A percentile compares a stretch with the other conserved stretches of the same genome.
phyloP scores from a whole-genome alignment of 208 protist species.

The Acanthamoeba royreba region DNA sequence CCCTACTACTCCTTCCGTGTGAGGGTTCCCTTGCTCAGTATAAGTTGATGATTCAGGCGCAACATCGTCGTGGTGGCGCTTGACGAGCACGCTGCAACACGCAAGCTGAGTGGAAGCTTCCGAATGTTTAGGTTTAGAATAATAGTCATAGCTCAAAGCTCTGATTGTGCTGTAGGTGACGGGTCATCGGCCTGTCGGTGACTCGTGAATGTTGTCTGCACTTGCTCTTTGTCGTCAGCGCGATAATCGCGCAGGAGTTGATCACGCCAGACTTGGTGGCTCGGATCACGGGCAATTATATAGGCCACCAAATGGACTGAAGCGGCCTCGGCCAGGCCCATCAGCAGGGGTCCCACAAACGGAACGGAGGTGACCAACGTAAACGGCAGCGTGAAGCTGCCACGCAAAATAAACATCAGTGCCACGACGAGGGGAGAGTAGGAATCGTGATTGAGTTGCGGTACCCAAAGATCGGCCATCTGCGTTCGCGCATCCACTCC shows the following conservation, averaged over 20 bases:
- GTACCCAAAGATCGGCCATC: constrained; percentile 35
- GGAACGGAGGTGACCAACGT: constrained; percentile 25
- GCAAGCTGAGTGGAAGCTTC: too few species aligned
- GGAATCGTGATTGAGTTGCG: too few species aligned
- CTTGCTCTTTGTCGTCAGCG: background rate
- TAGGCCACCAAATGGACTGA: background rate
- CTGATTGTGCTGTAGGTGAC: too few species aligned
- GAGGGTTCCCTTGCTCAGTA: too few species aligned
- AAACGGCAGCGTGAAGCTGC: constrained; percentile 25
- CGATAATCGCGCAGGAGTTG: background rate
- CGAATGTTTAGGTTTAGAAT: too few species aligned
- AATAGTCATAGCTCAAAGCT: too few species aligned
- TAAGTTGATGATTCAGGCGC: too few species aligned
- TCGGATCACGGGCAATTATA: background rate
- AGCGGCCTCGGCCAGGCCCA: constrained; percentile 28
- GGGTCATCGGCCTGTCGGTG: too few species aligned
- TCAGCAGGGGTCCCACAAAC: constrained; percentile 21
- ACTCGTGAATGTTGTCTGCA: background rate
- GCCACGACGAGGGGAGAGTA: background rate
- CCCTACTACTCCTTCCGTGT: too few species aligned
- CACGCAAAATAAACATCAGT: background rate
- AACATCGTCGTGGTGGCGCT: too few species aligned
- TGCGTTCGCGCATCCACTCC: constrained; percentile 21
- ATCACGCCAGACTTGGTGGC: background rate
- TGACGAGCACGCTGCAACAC: too few species aligned